These are phyloP conservation scores for sweet orange (Citrus sinensis) DNA, from an alignment of 345 rosid genomes.

Conservation along the genomic window DNA sequence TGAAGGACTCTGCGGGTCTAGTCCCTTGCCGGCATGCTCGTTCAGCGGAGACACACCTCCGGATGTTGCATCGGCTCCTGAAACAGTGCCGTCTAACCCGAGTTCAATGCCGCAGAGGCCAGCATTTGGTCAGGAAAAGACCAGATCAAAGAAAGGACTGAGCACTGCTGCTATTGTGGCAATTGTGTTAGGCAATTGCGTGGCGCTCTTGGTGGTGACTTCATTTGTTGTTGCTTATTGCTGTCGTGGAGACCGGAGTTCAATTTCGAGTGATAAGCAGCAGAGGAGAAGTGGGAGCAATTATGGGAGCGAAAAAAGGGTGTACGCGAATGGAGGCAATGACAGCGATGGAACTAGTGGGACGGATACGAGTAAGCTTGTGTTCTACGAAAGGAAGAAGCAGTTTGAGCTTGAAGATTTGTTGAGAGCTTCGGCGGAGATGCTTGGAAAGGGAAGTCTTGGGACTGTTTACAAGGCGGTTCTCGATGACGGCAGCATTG, in stretches of 20 bases:
- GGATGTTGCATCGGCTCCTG: conserved; percentile 21
- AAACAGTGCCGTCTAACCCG: conserved; percentile 77
- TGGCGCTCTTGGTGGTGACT: conserved; percentile 42
- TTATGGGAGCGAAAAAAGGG: conserved; percentile 50
- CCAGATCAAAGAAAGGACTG: conserved; percentile 37
- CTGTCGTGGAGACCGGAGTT: conserved; percentile 49
- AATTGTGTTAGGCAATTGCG: conserved; percentile 63
- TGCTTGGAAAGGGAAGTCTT: conserved; percentile 92
- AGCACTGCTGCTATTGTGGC: conserved; percentile 62
- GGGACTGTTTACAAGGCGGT: conserved; percentile 94
- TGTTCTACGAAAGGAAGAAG: conserved; percentile 75
- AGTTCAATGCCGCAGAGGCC: conserved; percentile 65
- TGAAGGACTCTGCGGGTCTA: conserved; percentile 74
- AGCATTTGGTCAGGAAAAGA: conserved; percentile 14
- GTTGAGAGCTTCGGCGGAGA: conserved; percentile 90
- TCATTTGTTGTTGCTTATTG: conserved; percentile 68
- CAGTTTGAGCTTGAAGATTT: conserved; percentile 84
- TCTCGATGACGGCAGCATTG: conserved; percentile 66
- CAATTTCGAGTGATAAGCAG: conserved; percentile 39
- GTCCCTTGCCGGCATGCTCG: conserved; percentile 63
- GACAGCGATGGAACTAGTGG: conserved; percentile 84
- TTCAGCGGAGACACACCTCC: conserved; percentile 41
- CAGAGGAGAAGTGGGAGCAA: conserved; percentile 42
- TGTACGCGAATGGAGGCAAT: conserved; percentile 37
- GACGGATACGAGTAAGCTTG: conserved; percentile 68